Base-by-base conservation (phyloP, 192 early-diverging fungal genomes). In the Coemansia sp. region DNA sequence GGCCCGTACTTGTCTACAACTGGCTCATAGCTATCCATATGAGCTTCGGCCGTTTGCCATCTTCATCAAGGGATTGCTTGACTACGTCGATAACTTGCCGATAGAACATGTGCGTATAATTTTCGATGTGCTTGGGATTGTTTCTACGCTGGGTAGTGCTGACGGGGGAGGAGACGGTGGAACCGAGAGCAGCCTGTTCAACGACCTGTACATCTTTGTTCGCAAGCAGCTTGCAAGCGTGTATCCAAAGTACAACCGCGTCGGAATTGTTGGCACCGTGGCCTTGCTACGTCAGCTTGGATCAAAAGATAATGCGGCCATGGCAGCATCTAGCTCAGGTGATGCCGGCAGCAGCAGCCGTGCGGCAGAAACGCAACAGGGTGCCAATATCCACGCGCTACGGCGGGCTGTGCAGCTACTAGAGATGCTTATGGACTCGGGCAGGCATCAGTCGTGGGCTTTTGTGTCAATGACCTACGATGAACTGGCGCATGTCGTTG, bases 211-310 rank as follows among this genome's bases (percentile, higher is more conserved):
- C 42, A 91, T 90, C 45, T 76, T 88, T 31, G 84, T 91, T 59
- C 79, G 90, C 66, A 93, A 93, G 56, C 91, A 90, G 64, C 84
- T 93, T n/a, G 84, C 91, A 7, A 91, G 88, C 61, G 84, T 84
- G 25, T 62, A 70, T 13, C 81, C 85, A 23, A 80, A 71, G 30
- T 87, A 87, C 66, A 93, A 91, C 62, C 84, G 85, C 68, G 82
- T 93, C 42, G 91, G 91, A 8, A 84, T 93, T 5, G 85, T 91
- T 53, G 90, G 88, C 39, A 84, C 86, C 0, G 75, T 93, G 15
- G 82, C 91, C 3, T 61, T 91, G 42, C 70, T 90, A 16, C 82
- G 85, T 37, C 84, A 85, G 52, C 71, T 93, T 37, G 89, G 87
- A 8, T 73, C 83, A 37, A 60, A 37, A 61, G 63, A 70, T 53